Evolutionary conservation across 2,329 filamentous ascomycete species (phyloP), one percentile per base, ranked within the genome.

Genomic region (Rutstroemia sp.): DNA sequence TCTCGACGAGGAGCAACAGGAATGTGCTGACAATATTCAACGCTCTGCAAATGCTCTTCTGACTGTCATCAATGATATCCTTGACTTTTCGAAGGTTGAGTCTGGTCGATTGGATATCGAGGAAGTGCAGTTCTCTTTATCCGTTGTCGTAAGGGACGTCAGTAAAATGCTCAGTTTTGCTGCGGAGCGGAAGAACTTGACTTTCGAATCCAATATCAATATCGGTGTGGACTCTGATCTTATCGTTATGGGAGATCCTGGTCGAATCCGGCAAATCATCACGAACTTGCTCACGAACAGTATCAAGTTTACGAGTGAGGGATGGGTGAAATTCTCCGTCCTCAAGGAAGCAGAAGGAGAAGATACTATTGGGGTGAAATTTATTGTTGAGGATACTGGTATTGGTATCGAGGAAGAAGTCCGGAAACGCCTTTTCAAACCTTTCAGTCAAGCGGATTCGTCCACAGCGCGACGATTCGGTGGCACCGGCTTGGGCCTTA

Each of bases 31-130:
- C 62, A 90, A 90, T 59, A 89, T 92, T 6, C 85, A 89, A 65
- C 79, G 86, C 52, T 92, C 87, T 5, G 88, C 87, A 0, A 91
- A 92, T 61, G 90, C 88, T 2, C 74, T 95, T 2, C 75, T 95
- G 19, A 92, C 89, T 0, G 87, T 95, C 42, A 95, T 95, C 71
- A 95, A 95, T 66, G 90, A 95, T 65, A 95, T 95, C 55, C 75
- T 95, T 1, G 90, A 95, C 71, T 92, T 95, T 69, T 94, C 89
- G 4, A 95, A 95, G 70, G 85, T 90, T 1, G 88, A 92, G 68
- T 89, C 86, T 8, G 88, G 88, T 3, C 78, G 85, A 7, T 72
- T 92, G 19, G 87, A 91, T 60, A 86, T 92, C 42, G 88, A 91
- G 70, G 86, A 91, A 64, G 87, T 91, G 0, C 87, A 90, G 59